phyloP scores from a whole-genome alignment of 192 early-diverging fungal genomes.

The Coemansia sp. region DNA sequence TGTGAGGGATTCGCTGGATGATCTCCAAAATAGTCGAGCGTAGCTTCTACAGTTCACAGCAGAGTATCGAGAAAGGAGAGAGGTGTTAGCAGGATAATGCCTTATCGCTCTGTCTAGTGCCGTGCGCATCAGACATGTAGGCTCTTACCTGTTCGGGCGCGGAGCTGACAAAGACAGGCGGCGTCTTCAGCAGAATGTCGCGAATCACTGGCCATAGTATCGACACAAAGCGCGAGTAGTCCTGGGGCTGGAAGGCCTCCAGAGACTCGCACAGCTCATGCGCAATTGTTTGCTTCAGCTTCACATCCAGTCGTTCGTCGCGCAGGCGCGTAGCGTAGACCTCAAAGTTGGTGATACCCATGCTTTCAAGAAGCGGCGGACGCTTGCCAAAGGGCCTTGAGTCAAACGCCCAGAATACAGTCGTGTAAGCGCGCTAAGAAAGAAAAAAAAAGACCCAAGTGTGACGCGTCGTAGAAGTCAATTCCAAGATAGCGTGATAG shows the following conservation, averaged over 20 bases:
- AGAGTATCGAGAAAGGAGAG: no score
- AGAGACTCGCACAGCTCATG: constrained; percentile 89
- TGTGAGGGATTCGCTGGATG: constrained; percentile 89
- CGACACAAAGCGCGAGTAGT: constrained; percentile 78
- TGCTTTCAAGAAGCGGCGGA: neutral
- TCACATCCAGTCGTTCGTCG: constrained; percentile 57
- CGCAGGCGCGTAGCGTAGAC: constrained; percentile 59
- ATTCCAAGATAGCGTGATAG: neutral
- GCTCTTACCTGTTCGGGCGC: constrained; percentile 68
- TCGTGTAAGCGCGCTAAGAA: neutral
- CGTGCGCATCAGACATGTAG: neutral
- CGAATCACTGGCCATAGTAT: constrained; percentile 84
- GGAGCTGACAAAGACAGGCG: constrained; percentile 73
- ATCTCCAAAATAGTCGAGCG: constrained; percentile 89
- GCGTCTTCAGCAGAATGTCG: constrained; percentile 71
- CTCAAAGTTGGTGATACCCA: constrained; percentile 59
- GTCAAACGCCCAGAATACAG: neutral
- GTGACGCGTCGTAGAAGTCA: neutral
- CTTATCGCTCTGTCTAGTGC: neutral
- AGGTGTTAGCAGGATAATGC: neutral
- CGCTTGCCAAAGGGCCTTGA: neutral
- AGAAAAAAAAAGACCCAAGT: neutral
- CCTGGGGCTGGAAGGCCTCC: constrained; percentile 85
- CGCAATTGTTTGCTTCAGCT: constrained; percentile 79
- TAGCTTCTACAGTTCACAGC: constrained; percentile 67